These are phyloP conservation scores for Rhododendron vialii DNA, from an alignment of 148 eudicot genomes.

Conservation along the genomic window DNA sequence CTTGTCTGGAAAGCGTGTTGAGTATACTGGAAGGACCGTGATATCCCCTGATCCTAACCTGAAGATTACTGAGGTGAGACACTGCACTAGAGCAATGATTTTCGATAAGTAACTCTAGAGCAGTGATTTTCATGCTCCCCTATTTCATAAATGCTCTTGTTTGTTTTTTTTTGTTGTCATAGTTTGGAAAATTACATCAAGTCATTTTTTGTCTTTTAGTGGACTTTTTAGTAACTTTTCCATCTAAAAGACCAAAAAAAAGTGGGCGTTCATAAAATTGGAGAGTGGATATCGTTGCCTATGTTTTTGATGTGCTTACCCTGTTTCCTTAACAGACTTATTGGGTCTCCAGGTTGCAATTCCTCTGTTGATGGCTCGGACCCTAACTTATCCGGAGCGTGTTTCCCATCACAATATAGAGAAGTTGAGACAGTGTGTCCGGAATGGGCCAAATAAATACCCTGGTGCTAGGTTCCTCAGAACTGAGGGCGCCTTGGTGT, in stretches of 20 bases:
- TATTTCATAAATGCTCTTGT: background rate
- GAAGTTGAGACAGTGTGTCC: conserved; percentile 86
- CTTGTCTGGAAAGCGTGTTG: conserved; percentile 97
- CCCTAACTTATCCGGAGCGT: conserved; percentile 83
- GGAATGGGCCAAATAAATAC: conserved; percentile 81
- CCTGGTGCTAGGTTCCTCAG: conserved; percentile 84
- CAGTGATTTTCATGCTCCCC: background rate
- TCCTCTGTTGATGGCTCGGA: conserved; percentile 79
- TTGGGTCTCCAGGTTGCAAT: conserved; percentile 68
- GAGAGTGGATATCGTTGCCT: background rate
- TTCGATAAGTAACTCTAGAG: background rate
- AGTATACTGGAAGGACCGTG: conserved; percentile 94
- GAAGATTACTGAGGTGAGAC: conserved; percentile 84
- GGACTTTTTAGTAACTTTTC: background rate
- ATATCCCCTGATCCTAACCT: conserved; percentile 98
- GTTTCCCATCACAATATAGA: conserved; percentile 87
- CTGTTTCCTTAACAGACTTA: conserved; percentile 2
- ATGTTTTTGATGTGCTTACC: background rate
- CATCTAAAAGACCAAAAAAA: background rate
- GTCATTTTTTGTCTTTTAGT: background rate
- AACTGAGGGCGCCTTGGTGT: conserved; percentile 67
- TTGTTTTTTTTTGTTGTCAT: background rate
- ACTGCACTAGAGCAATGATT: background rate
- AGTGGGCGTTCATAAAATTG: background rate
- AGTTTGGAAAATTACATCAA: background rate